These are phyloP conservation scores for Aspergillus terreus DNA, from an alignment of 2,329 filamentous ascomycete genomes.

Conservation along the genomic window DNA sequence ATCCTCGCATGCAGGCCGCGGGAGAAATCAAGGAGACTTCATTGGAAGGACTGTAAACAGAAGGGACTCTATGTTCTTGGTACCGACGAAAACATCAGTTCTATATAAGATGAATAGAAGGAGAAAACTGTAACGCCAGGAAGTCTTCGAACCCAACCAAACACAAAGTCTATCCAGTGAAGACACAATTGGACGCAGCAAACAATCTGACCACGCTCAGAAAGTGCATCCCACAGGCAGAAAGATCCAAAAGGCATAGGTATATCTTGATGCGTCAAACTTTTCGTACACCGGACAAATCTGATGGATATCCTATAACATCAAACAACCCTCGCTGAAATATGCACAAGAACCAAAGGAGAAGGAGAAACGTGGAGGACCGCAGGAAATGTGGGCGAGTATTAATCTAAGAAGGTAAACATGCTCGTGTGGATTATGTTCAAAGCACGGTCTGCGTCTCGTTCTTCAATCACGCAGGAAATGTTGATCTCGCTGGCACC, in stretches of 20 bases:
- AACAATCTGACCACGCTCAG: too few species aligned
- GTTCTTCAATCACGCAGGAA: slow-evolving; percentile 90
- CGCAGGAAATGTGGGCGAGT: not conserved
- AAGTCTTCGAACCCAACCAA: too few species aligned
- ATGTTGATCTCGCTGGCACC: slow-evolving; percentile 99
- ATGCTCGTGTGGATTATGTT: slow-evolving; percentile 95
- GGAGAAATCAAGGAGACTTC: too few species aligned
- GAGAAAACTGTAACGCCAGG: too few species aligned
- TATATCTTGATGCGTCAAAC: not conserved
- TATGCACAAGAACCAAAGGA: not conserved
- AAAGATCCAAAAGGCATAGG: not conserved
- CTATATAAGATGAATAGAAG: too few species aligned
- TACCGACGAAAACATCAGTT: too few species aligned
- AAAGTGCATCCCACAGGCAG: too few species aligned
- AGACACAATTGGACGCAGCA: too few species aligned
- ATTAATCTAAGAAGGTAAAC: slow-evolving; percentile 85
- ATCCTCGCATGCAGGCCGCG: too few species aligned
- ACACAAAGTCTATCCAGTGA: too few species aligned
- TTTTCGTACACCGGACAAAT: slow-evolving; percentile 6
- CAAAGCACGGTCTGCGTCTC: slow-evolving; percentile 87
- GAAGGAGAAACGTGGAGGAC: not conserved
- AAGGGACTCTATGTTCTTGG: too few species aligned
- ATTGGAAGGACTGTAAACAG: too few species aligned
- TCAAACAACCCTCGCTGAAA: slow-evolving; percentile 8
- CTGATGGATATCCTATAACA: slow-evolving; percentile 15